These are phyloP conservation scores for Xylaria sp. DNA, from an alignment of 2,329 filamentous ascomycete genomes.

Conservation along the genomic window DNA sequence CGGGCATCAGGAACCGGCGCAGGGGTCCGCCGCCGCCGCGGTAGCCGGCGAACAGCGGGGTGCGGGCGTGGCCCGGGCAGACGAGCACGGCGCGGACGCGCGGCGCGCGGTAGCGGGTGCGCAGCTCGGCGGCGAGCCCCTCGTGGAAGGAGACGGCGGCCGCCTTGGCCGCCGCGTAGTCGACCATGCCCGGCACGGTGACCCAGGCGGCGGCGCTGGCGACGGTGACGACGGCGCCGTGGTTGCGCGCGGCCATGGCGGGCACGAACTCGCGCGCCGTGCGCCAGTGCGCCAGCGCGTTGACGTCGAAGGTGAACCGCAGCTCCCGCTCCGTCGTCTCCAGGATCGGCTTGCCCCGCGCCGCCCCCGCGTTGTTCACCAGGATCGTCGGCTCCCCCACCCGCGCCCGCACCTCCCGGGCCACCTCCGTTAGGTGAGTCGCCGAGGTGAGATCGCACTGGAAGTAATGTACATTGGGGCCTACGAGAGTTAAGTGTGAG, in stretches of 20 bases:
- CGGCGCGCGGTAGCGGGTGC: constrained; percentile 55
- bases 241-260: constrained; percentile 51
- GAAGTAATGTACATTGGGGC: constrained; percentile 66
- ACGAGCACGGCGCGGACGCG: constrained; percentile 66
- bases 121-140: constrained; percentile 53
- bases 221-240: constrained; percentile 60
- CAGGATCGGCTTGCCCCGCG: constrained; percentile 49
- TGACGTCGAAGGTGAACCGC: constrained; percentile 54
- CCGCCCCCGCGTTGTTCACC: constrained; percentile 46
- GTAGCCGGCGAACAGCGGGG: constrained; percentile 61
- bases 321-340: constrained; percentile 47
- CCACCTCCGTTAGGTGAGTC: constrained; percentile 47
- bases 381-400: constrained; percentile 42
- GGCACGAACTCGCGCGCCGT: constrained; percentile 56
- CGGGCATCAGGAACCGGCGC: constrained; percentile 54
- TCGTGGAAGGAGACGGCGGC: constrained; percentile 64
- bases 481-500: constrained; percentile 41
- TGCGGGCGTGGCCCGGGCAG: constrained; percentile 65
- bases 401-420: constrained; percentile 44
- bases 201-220: constrained; percentile 59
- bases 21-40: too few species aligned
- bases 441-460: constrained; percentile 69
- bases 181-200: constrained; percentile 57
- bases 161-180: constrained; percentile 62
- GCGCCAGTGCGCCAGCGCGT: constrained; percentile 53